Evolutionary conservation across 2,329 filamentous ascomycete species (phyloP).

Genomic region (Claviceps maximensis): DNA sequence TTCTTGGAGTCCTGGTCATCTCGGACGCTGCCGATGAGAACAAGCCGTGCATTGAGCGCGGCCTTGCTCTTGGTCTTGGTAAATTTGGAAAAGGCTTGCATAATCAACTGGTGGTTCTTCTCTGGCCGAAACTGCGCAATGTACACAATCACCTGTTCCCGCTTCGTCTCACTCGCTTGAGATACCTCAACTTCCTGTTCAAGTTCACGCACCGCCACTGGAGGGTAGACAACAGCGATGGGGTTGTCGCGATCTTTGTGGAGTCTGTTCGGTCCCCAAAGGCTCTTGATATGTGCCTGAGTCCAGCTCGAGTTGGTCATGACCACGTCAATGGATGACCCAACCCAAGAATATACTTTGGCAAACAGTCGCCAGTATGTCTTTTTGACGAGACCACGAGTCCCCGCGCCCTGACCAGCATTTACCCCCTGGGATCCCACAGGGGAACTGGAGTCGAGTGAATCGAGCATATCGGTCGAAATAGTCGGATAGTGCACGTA

Average conservation of each 20-base stretch:
- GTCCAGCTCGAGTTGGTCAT: conserved; percentile 99
- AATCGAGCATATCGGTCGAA: conserved; percentile 90
- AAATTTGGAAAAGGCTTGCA: conserved; percentile 73
- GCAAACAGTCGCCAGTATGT: conserved; percentile 84
- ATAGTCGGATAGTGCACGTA: conserved; percentile 99
- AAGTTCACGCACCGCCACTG: conserved; percentile 79
- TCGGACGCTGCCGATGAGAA: conserved; percentile 86
- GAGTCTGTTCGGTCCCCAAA: conserved; percentile 56
- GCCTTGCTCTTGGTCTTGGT: conserved; percentile 40
- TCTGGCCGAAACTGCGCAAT: conserved; percentile 96
- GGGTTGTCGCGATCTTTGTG: conserved; percentile 33
- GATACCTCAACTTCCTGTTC: conserved; percentile 61
- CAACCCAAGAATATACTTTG: conserved; percentile 66
- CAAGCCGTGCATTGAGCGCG: conserved; percentile 48
- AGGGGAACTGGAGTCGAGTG: conserved; percentile 50
- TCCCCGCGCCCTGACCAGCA: conserved; percentile 64
- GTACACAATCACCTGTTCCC: conserved; percentile 68
- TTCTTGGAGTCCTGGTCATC: conserved; percentile 67
- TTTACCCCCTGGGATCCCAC: conserved; percentile 62
- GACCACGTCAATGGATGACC: conserved; percentile 75
- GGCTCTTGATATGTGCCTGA: conserved; percentile 60
- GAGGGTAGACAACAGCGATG: conserved; percentile 75
- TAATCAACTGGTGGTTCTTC: conserved; percentile 83
- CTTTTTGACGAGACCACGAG: conserved; percentile 58
- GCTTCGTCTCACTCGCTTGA: conserved; percentile 50